Conservation (phyloP, 805 yeast genomes). For the Diddensiella transvaalensis region DNA sequence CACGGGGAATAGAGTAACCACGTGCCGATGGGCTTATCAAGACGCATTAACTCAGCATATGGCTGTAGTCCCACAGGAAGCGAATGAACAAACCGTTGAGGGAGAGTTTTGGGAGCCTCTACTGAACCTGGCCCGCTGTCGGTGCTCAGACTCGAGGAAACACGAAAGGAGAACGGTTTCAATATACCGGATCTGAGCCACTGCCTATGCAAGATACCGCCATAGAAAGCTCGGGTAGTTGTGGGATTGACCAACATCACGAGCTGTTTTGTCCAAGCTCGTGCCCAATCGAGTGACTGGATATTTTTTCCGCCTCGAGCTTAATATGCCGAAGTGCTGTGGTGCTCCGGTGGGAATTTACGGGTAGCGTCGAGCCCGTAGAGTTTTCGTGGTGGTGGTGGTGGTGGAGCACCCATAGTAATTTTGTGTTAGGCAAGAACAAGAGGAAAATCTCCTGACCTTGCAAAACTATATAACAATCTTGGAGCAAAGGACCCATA, state of each 20-base stretch:
- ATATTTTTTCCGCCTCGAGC: too few species aligned
- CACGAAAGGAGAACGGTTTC: not conserved
- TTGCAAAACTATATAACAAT: not conserved
- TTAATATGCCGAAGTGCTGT: too few species aligned
- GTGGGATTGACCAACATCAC: too few species aligned
- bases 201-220: not conserved
- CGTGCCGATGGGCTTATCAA: slow-evolving; percentile 97
- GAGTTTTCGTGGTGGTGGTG: too few species aligned
- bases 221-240: too few species aligned
- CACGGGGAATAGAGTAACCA: slow-evolving; percentile 79
- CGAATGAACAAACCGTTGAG: slow-evolving; percentile 30
- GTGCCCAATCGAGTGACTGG: too few species aligned
- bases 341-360: too few species aligned
- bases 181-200: not conserved
- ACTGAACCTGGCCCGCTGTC: not conserved
- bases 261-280: too few species aligned
- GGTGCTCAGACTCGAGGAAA: not conserved
- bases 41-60: slow-evolving; percentile 84
- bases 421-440: too few species aligned
- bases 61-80: slow-evolving; percentile 79
- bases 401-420: too few species aligned
- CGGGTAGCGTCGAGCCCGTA: too few species aligned
- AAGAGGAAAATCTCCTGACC: not conserved
- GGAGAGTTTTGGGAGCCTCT: slow-evolving; percentile 23
- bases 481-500: not conserved